A percentile compares a stretch with the other conserved stretches of the same genome.
Evolutionary conservation across 1,139 yeast genomes (phyloP).

Genomic region (Zygoascus meyerae): DNA sequence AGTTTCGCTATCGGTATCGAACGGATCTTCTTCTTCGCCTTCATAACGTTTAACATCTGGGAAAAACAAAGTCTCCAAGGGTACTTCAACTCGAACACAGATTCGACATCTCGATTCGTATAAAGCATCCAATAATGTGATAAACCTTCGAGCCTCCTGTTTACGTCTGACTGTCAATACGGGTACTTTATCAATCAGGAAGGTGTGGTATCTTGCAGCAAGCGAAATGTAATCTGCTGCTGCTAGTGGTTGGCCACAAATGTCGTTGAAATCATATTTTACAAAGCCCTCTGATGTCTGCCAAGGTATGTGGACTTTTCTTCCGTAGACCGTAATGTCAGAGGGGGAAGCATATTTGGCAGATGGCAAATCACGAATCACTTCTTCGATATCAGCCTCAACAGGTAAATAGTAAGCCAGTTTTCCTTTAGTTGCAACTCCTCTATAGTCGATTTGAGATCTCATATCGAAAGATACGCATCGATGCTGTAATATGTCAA

Average conservation of each 20-base stretch:
- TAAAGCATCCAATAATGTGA: constrained; percentile 60
- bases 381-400: constrained; percentile 6
- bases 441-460: constrained; percentile 52
- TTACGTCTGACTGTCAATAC: constrained; percentile 52
- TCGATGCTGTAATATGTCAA: constrained; percentile 51
- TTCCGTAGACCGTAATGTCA: constrained; percentile 49
- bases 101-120: constrained; percentile 63
- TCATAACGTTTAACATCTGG: constrained; percentile 36
- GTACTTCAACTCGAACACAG: constrained; percentile 46
- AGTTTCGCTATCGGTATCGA: constrained; percentile 59
- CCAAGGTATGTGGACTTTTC: constrained; percentile 45
- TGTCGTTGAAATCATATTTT: constrained; percentile 46
- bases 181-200: constrained; percentile 59
- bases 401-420: constrained; percentile 10
- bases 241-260: constrained; percentile 56
- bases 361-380: constrained; percentile 20
- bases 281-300: constrained; percentile 41
- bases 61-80: constrained; percentile 51
- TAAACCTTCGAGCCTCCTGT: constrained; percentile 64
- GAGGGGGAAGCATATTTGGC: constrained; percentile 28
- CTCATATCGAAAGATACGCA: constrained; percentile 62
- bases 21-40: constrained; percentile 18
- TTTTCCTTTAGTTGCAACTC: constrained; percentile 31
- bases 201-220: constrained; percentile 52
- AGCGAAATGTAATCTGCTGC: constrained; percentile 67